phyloP scores from a whole-genome alignment of 1,284 basidiomycete genomes.

The Salmacisia buchloeana region DNA sequence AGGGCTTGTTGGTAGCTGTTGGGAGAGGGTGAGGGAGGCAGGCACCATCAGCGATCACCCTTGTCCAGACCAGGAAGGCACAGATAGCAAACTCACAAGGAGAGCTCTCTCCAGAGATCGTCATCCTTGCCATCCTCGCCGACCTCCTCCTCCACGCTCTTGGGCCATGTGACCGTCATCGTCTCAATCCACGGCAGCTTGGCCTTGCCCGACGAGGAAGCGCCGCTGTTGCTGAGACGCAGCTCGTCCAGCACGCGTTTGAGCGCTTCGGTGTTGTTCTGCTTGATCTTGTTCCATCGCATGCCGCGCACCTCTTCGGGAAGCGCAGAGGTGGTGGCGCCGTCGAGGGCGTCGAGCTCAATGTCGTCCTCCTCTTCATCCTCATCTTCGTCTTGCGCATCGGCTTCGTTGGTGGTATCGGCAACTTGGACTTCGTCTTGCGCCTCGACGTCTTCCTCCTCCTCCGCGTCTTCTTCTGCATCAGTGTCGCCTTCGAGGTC shows the following conservation, averaged over 20 bases:
- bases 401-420: conserved; percentile 40
- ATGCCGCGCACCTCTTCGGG: conserved; percentile 38
- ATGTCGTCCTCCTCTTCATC: conserved; percentile 29
- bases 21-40: neutral
- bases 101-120: conserved; percentile 76
- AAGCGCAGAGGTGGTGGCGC: conserved; percentile 30
- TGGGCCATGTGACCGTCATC: conserved; percentile 35
- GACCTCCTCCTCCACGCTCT: conserved; percentile 55
- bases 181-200: conserved; percentile 48
- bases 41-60: neutral
- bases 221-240: conserved; percentile 23
- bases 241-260: conserved; percentile 36
- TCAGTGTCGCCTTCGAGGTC: conserved; percentile 14
- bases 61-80: neutral
- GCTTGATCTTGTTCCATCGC: conserved; percentile 38
- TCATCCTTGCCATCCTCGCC: conserved; percentile 69
- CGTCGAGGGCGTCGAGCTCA: conserved; percentile 27
- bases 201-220: conserved; percentile 19
- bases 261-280: conserved; percentile 42
- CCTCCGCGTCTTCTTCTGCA: conserved; percentile 19
- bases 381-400: conserved; percentile 24
- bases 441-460: no score
- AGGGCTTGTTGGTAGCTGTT: conserved; percentile 92
- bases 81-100: conserved; percentile 64
- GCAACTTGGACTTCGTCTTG: conserved; percentile 33